Percentiles rank a stretch among this genome's conserved stretches.
phyloP scores from a whole-genome alignment of 176 grass and related monocot genomes.

The Secale cereale region DNA sequence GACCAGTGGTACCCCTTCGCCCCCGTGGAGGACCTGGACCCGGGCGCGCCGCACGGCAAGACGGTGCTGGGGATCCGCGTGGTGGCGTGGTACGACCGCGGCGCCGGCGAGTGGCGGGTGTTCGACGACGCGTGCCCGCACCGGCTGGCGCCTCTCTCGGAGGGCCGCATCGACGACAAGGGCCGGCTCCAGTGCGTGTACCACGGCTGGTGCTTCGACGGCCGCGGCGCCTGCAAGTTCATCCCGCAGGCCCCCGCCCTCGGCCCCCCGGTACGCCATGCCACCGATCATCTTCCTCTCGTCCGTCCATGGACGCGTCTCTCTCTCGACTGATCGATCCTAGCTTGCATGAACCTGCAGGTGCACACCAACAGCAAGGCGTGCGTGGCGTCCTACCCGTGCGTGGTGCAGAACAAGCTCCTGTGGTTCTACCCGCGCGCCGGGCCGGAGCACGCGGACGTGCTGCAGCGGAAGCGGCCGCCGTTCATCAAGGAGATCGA shows the following conservation, averaged over 20 bases:
- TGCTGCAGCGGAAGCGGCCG: slow-evolving; percentile 51
- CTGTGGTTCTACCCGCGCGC: slow-evolving; percentile 80
- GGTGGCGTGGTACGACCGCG: slow-evolving; percentile 73
- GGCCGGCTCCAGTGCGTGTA: slow-evolving; percentile 88
- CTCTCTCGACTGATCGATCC: too few species aligned
- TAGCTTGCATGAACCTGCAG: too few species aligned
- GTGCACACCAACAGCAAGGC: slow-evolving; percentile 60
- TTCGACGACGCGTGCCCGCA: slow-evolving; percentile 81
- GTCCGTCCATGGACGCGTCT: too few species aligned
- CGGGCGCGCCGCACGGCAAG: slow-evolving; percentile 63
- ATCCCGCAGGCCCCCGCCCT: slow-evolving; percentile 75
- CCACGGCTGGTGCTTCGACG: slow-evolving; percentile 98
- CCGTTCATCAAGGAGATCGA: slow-evolving; percentile 62
- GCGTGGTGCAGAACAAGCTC: slow-evolving; percentile 68
- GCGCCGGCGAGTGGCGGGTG: slow-evolving; percentile 58
- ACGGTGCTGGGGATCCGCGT: slow-evolving; percentile 58
- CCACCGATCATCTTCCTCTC: too few species aligned
- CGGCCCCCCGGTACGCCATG: slow-evolving; percentile 37
- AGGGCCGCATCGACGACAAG: slow-evolving; percentile 68
- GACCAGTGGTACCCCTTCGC: slow-evolving; percentile 79
- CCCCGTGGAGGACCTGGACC: slow-evolving; percentile 74
- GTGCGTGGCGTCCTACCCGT: slow-evolving; percentile 67
- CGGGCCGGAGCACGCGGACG: slow-evolving; percentile 44
- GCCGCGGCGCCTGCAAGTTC: slow-evolving; percentile 61
- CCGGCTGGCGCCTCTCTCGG: slow-evolving; percentile 83